Evolutionary conservation across 805 yeast species (phyloP).

Genomic region (Sugiyamaella valdiviana): DNA sequence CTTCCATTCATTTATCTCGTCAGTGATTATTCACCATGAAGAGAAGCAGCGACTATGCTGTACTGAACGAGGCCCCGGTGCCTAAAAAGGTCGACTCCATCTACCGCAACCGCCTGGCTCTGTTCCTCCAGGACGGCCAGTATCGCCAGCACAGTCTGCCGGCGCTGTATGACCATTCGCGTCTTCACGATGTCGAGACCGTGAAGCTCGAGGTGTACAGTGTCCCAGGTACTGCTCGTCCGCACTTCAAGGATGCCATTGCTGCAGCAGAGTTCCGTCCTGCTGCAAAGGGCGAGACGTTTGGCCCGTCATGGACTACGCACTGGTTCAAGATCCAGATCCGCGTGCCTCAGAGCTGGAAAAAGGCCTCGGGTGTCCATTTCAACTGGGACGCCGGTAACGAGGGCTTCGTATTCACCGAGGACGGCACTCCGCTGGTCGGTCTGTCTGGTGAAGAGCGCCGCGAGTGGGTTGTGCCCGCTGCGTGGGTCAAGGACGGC

Average conservation of each 20-base stretch:
- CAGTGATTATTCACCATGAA: too few species aligned
- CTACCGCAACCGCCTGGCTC: conserved; percentile 64
- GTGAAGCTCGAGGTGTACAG: conserved; percentile 60
- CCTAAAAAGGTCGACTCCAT: conserved; percentile 74
- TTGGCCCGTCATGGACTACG: conserved; percentile 96
- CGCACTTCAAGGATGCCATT: conserved; percentile 43
- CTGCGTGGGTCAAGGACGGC: conserved; percentile 42
- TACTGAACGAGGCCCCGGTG: conserved; percentile 47
- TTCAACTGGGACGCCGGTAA: conserved; percentile 81
- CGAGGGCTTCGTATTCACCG: conserved; percentile 78
- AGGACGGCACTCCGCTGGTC: conserved; percentile 62
- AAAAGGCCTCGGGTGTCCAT: conserved; percentile 45
- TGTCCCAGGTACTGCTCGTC: conserved; percentile 63
- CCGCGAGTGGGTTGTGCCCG: conserved; percentile 62
- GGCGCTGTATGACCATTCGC: conserved; percentile 56
- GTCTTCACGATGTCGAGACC: conserved; percentile 14
- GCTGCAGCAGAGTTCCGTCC: conserved; percentile 40
- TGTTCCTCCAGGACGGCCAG: conserved; percentile 74
- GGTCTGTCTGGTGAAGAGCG: conserved; percentile 88
- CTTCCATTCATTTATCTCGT: background rate
- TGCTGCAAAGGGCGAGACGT: conserved; percentile 54
- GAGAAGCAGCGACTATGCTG: conserved; percentile 29
- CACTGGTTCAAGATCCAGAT: conserved; percentile 81
- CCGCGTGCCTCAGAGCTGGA: conserved; percentile 49
- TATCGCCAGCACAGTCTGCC: conserved; percentile 70